Conservation (phyloP, 768 basidiomycete species). For the Boletus fagicola region DNA sequence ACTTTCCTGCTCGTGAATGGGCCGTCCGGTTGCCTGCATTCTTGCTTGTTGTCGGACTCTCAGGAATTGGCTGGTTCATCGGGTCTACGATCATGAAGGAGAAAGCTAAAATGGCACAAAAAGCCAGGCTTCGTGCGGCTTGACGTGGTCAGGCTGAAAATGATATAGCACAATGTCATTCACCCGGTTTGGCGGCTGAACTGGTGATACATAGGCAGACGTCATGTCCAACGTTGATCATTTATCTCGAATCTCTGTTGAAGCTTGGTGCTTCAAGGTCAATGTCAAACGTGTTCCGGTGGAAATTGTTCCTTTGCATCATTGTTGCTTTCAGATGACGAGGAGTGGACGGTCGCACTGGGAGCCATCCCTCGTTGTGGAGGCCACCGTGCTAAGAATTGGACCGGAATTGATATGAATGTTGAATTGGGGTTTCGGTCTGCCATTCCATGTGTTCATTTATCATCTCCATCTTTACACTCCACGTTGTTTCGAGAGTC, state of each 20-base stretch:
- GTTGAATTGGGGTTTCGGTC: neutral
- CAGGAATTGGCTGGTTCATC: constrained; percentile 80
- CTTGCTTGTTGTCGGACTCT: constrained; percentile 75
- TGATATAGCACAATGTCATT: neutral
- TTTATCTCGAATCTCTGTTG: too few species aligned
- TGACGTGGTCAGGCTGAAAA: constrained; percentile 29
- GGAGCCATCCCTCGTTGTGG: neutral
- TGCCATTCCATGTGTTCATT: neutral
- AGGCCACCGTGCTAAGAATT: neutral
- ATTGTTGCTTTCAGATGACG: neutral
- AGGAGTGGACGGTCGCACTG: neutral
- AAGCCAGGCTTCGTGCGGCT: constrained; percentile 59
- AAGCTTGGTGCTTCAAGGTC: neutral
- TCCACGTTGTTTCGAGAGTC: neutral
- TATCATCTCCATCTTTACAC: too few species aligned
- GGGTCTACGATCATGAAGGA: constrained; percentile 74
- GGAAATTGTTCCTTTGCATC: neutral
- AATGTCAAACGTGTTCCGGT: neutral
- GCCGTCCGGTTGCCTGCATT: constrained; percentile 84
- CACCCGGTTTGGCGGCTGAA: neutral
- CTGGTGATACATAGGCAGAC: neutral
- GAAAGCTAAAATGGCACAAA: constrained; percentile 63
- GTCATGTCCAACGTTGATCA: neutral
- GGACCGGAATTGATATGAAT: neutral
- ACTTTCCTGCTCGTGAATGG: constrained; percentile 92